These are phyloP conservation scores for Sugiyamaella pinicola DNA, from an alignment of 1,139 yeast genomes.

Conservation along the genomic window DNA sequence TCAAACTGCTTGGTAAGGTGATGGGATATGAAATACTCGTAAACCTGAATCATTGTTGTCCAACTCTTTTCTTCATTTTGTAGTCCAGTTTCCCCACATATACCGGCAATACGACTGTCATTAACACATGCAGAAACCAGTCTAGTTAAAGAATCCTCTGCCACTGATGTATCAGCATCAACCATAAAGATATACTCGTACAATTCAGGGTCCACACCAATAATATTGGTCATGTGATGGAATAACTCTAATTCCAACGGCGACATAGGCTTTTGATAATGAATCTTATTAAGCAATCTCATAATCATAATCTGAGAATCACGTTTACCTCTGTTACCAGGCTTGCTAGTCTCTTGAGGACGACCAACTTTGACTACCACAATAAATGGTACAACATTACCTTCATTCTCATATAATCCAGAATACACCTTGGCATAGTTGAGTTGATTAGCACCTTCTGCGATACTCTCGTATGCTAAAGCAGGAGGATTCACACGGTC, in stretches of 20 bases:
- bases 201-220: slow-evolving; percentile 48
- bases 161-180: slow-evolving; percentile 47
- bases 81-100: slow-evolving; percentile 48
- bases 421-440: slow-evolving; percentile 47
- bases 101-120: slow-evolving; percentile 45
- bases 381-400: slow-evolving; percentile 46
- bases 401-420: slow-evolving; percentile 46
- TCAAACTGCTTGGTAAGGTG: slow-evolving; percentile 48
- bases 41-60: slow-evolving; percentile 48
- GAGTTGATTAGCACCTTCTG: slow-evolving; percentile 45
- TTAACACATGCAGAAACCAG: slow-evolving; percentile 45
- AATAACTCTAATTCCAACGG: slow-evolving; percentile 47
- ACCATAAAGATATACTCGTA: slow-evolving; percentile 47
- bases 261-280: slow-evolving; percentile 44
- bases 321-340: slow-evolving; percentile 50
- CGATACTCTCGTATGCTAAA: slow-evolving; percentile 44
- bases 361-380: slow-evolving; percentile 47
- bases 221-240: slow-evolving; percentile 47
- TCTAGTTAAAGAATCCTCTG: slow-evolving; percentile 44
- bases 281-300: slow-evolving; percentile 47
- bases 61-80: slow-evolving; percentile 45
- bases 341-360: slow-evolving; percentile 41
- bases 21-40: slow-evolving; percentile 48
- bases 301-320: slow-evolving; percentile 47
- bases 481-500: slow-evolving; percentile 45